These are phyloP conservation scores for Saraca asoca DNA, from an alignment of 331 rosid species.

Conservation along the genomic window DNA sequence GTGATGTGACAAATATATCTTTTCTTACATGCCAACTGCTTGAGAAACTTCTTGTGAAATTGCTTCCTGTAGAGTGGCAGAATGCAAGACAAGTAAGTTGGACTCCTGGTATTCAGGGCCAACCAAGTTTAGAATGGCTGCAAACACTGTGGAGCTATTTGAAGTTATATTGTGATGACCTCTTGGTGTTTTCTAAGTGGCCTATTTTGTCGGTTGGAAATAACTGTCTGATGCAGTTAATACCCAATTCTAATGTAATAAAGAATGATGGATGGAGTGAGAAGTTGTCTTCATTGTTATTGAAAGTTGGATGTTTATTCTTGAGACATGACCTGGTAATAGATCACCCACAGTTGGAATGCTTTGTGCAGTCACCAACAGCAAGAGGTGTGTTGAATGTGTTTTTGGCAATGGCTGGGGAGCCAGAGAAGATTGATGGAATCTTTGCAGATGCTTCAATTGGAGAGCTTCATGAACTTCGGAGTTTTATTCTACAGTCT, in stretches of 20 bases:
- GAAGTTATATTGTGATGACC: conserved; percentile 77
- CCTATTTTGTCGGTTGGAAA: conserved; percentile 86
- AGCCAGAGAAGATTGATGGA: conserved; percentile 61
- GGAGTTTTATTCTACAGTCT: conserved; percentile 93
- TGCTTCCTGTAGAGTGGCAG: conserved; percentile 94
- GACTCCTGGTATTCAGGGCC: conserved; percentile 83
- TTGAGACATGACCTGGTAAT: conserved; percentile 71
- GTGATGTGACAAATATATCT: conserved; percentile 70
- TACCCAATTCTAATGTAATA: conserved; percentile 70
- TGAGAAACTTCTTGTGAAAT: conserved; percentile 79
- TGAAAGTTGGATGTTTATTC: conserved; percentile 81
- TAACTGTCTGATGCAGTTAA: conserved; percentile 68
- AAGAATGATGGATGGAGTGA: conserved; percentile 97
- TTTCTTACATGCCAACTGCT: conserved; percentile 83
- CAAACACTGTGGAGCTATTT: conserved; percentile 90
- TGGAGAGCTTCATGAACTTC: conserved; percentile 94
- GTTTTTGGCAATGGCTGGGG: conserved; percentile 78
- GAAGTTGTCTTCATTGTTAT: conserved; percentile 84
- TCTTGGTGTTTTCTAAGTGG: conserved; percentile 82
- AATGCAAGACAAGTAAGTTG: conserved; percentile 77
- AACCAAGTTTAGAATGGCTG: conserved; percentile 92
- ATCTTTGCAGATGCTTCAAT: conserved; percentile 72
- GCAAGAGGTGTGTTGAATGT: conserved; percentile 75
- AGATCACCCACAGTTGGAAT: conserved; percentile 82
- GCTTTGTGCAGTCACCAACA: conserved; percentile 79